Evolutionary conservation across 495 filamentous ascomycete species (phyloP).

Genomic region (Penicillium canariense): DNA sequence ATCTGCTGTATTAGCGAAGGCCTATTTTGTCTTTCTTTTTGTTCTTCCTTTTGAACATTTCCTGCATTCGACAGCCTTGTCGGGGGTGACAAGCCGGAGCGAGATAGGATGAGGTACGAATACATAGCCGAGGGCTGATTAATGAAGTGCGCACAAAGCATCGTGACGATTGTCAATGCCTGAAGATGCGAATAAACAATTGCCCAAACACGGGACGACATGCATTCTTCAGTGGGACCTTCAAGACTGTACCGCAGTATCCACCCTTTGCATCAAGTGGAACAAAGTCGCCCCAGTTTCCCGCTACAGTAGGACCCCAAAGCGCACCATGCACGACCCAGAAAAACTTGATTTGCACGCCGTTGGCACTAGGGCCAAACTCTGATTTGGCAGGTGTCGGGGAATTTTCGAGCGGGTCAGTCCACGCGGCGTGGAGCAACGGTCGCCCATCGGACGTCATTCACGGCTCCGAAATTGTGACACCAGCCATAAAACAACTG

Average conservation of each 20-base stretch:
- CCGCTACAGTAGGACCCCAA: not conserved
- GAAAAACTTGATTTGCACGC: conserved; percentile 17
- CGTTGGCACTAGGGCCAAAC: conserved; percentile 10
- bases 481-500: not conserved
- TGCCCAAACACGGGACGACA: too few species aligned
- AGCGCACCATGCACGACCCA: not conserved
- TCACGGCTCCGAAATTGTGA: not conserved
- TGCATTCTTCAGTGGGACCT: too few species aligned
- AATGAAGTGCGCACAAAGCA: too few species aligned
- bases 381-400: conserved; percentile 9
- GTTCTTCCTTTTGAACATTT: too few species aligned
- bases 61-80: too few species aligned
- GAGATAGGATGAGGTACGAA: too few species aligned
- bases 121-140: too few species aligned
- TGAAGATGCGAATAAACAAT: too few species aligned
- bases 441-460: conserved; percentile 12
- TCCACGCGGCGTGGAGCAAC: conserved; percentile 9
- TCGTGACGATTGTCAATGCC: too few species aligned
- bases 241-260: not conserved
- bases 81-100: too few species aligned
- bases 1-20: too few species aligned
- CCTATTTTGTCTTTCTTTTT: too few species aligned
- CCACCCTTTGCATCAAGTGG: not conserved
- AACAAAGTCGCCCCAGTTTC: not conserved
- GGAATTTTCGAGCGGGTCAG: conserved; percentile 12